Percentiles rank a stretch among this genome's conserved stretches.
Evolutionary conservation across 2,329 filamentous ascomycete genomes (phyloP).

Genomic region (Penicillium sp.): DNA sequence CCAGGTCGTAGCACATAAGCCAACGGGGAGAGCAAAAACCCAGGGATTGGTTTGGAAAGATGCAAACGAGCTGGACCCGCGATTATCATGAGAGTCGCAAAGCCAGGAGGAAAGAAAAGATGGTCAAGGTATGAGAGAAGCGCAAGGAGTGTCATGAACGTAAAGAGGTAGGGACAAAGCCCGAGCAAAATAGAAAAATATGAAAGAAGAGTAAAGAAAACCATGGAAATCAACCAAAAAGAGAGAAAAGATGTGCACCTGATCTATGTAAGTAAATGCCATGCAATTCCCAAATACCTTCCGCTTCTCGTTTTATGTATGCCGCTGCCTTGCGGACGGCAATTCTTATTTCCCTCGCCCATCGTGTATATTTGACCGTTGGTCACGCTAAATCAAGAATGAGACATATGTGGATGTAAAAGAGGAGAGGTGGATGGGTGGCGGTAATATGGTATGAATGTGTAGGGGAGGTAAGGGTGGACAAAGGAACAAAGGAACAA

Average conservation of each 20-base stretch:
- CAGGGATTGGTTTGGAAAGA: constrained; percentile 21
- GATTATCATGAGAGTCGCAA: neutral
- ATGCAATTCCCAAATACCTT: constrained; percentile 41
- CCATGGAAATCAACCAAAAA: constrained; percentile 14
- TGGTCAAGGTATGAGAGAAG: constrained; percentile 18
- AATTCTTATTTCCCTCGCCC: constrained; percentile 39
- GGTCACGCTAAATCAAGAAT: constrained; percentile 45
- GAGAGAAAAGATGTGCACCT: constrained; percentile 37
- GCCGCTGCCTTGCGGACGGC: constrained; percentile 37
- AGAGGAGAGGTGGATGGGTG: neutral
- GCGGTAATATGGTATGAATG: neutral
- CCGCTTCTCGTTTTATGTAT: constrained; percentile 42
- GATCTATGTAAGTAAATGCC: constrained; percentile 42
- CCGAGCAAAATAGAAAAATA: constrained; percentile 5
- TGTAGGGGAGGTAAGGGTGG: constrained; percentile 10
- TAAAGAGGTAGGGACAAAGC: constrained; percentile 16
- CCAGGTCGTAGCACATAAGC: constrained; percentile 24
- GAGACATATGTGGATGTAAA: constrained; percentile 23
- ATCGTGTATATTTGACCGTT: constrained; percentile 45
- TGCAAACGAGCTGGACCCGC: constrained; percentile 18
- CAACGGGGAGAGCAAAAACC: constrained; percentile 19
- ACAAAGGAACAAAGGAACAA: constrained; percentile 22
- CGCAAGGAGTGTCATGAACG: constrained; percentile 24
- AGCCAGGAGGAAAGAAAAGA: constrained; percentile 18
- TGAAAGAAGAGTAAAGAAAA: constrained; percentile 7